Evolutionary conservation across 176 grass and related monocot genomes (phyloP), one percentile per base, ranked within the genome.

Genomic region (Triticum timopheevii): DNA sequence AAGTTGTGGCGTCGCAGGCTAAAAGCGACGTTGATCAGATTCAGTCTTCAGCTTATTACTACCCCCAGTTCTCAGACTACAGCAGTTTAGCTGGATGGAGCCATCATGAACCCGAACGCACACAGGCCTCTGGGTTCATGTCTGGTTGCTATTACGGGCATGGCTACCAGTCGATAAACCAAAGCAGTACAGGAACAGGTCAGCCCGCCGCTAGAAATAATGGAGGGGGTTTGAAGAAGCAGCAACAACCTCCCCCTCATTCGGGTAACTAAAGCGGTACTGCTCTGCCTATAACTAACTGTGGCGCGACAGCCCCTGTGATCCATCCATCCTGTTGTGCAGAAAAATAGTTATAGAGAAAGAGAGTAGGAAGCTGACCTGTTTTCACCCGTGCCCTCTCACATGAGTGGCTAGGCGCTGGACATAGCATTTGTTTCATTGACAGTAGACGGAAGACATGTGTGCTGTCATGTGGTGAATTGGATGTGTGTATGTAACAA

Each of bases 191-290:
- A 81, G 83, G 76, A 79, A 84, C 58, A 77, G 76, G 69, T 13
- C 69, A 85, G 33, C 61, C 56, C 54, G 65, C 20, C 68, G 81
- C 40, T 68, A 77, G 76, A 25, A 86, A 88, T 42, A 87, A 80
- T 40, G 82, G 76, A 76, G 77, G 69, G 76, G 66, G 28, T 17
- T 82, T 62, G 1, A 72, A 80, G 34, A 85, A 77, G 50, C 40
- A 44, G 11, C 84, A 83, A 39, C 89, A 89, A 65, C 84, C 83
- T 81, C 90, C 86, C 89, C 89, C 89, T 79, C 82, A 50, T 64
- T 90, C 90, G 28, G 82, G 93, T 39, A 91, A 87, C 87, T 90
- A 80, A 87, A 88, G 85, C 45, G 83, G 85, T 68, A 84, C 83
- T 83, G 73, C 35, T 38, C 78, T 45, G 82, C 75, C 39, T 86